A percentile compares a stretch with the other conserved stretches of the same genome.
phyloP scores from a whole-genome alignment of 352 stramenopile genomes.

The Phytopythium litorale region DNA sequence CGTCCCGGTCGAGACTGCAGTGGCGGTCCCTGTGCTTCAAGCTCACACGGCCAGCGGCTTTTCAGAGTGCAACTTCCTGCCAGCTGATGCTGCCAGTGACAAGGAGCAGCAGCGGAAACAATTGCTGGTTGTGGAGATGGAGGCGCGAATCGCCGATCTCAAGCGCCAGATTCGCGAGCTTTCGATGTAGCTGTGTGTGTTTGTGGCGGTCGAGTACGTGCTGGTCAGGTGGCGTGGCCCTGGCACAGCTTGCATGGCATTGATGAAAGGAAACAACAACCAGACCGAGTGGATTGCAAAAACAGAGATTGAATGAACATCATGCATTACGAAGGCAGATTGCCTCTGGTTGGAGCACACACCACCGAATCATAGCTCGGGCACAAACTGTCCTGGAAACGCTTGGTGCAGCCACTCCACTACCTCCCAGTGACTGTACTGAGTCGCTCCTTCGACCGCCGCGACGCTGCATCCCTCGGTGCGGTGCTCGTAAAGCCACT shows the following conservation, averaged over 20 bases:
- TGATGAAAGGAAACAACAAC: background rate
- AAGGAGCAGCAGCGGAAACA: background rate
- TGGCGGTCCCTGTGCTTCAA: background rate
- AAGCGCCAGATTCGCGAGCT: constrained; percentile 1
- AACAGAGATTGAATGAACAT: too few relatives aligned
- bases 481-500: constrained; percentile 19
- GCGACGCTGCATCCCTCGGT: constrained; percentile 11
- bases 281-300: too few relatives aligned
- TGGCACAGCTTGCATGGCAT: background rate
- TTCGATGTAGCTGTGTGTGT: background rate
- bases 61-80: background rate
- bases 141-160: background rate
- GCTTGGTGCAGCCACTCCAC: constrained; percentile 3
- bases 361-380: background rate
- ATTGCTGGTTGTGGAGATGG: background rate
- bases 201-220: too few relatives aligned
- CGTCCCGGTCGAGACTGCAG: background rate
- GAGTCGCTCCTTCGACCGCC: background rate
- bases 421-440: constrained; percentile 4
- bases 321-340: too few relatives aligned
- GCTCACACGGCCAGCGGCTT: background rate
- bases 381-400: constrained; percentile 1
- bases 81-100: background rate
- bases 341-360: background rate
- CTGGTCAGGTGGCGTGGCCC: too few relatives aligned